These are phyloP conservation scores for Telfairia occidentalis DNA, from an alignment of 331 rosid genomes.

Conservation along the genomic window DNA sequence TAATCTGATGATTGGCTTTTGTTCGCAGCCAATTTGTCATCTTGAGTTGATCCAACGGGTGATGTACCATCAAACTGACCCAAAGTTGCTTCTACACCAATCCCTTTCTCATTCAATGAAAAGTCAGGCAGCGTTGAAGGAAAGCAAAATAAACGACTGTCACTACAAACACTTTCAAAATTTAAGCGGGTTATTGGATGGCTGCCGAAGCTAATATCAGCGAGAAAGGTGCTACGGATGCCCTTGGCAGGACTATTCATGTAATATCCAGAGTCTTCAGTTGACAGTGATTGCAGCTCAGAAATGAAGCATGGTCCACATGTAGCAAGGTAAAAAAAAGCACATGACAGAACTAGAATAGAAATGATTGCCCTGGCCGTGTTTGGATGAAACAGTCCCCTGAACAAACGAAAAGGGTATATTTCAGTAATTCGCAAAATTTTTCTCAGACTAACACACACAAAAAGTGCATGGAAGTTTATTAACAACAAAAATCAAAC, in stretches of 20 bases:
- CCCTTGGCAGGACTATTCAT: slow-evolving; percentile 24
- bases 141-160: slow-evolving; percentile 61
- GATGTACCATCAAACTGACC: slow-evolving; percentile 26
- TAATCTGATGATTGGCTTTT: slow-evolving; percentile 64
- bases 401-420: slow-evolving; percentile 18
- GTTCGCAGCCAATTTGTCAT: slow-evolving; percentile 34
- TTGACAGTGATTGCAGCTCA: slow-evolving; percentile 31
- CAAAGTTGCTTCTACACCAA: slow-evolving; percentile 33
- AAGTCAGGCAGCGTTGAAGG: slow-evolving; percentile 60
- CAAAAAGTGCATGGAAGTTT: not conserved
- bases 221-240: slow-evolving; percentile 19
- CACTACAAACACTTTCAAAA: slow-evolving; percentile 37
- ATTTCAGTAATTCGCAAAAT: not conserved
- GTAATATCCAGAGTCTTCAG: slow-evolving; percentile 37
- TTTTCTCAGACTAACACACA: not conserved
- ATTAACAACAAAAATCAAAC: not conserved
- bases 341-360: slow-evolving; percentile 39
- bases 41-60: slow-evolving; percentile 33
- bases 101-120: slow-evolving; percentile 24
- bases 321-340: slow-evolving; percentile 27
- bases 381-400: slow-evolving; percentile 40
- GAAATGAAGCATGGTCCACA: slow-evolving; percentile 34
- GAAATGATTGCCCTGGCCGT: slow-evolving; percentile 19
- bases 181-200: slow-evolving; percentile 19
- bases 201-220: slow-evolving; percentile 27